Evolutionary conservation across 345 rosid species (phyloP).

Genomic region (Rhizophora mangle): DNA sequence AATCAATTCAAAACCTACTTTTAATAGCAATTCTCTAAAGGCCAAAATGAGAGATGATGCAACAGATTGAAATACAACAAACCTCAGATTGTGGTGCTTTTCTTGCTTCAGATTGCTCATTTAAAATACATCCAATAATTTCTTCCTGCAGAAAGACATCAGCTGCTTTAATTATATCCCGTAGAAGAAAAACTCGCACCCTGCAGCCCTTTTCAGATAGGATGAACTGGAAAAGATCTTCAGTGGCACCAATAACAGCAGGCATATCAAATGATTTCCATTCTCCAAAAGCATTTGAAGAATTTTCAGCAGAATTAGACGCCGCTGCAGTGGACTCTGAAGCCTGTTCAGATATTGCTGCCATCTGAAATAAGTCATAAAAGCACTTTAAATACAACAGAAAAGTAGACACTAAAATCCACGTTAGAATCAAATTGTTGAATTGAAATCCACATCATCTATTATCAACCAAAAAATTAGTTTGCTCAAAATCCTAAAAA

Average conservation of each 20-base stretch:
- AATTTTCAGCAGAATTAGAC: constrained; percentile 24
- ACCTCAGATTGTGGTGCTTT: constrained; percentile 40
- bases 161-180: constrained; percentile 64
- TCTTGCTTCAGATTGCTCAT: constrained; percentile 25
- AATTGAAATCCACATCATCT: not conserved
- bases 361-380: constrained; percentile 46
- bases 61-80: constrained; percentile 12
- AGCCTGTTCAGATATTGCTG: constrained; percentile 87
- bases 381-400: not conserved
- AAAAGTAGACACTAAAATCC: not conserved
- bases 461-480: not conserved
- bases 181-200: constrained; percentile 73
- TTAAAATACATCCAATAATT: constrained; percentile 32
- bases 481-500: not conserved
- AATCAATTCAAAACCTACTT: not conserved
- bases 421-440: not conserved
- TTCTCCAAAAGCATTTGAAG: constrained; percentile 33
- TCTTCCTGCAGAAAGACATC: constrained; percentile 58
- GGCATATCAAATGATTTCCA: constrained; percentile 87
- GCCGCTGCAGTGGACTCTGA: constrained; percentile 45
- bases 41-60: not conserved
- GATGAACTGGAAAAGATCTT: constrained; percentile 79
- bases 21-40: not conserved
- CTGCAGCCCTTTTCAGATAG: constrained; percentile 74
- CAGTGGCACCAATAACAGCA: constrained; percentile 85